Conservation (phyloP, 192 early-diverging fungal genomes). For the Podila clonocystis region DNA sequence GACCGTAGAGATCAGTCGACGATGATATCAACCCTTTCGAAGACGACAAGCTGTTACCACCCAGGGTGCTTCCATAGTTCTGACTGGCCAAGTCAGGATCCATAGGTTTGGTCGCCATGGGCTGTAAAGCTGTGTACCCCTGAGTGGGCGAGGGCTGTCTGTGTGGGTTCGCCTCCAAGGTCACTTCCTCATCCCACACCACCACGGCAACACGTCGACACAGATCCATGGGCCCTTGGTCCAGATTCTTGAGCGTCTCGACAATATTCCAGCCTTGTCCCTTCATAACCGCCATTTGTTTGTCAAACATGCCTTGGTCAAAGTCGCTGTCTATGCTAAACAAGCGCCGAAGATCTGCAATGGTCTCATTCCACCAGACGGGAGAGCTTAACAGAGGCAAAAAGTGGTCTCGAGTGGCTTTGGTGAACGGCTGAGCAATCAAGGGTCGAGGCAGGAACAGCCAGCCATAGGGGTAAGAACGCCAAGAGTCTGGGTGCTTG, state of each 20-base stretch:
- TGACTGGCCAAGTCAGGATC: slow-evolving; percentile 9
- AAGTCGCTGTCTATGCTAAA: slow-evolving; percentile 83
- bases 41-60: slow-evolving; percentile 6
- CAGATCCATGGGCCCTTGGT: slow-evolving; percentile 65
- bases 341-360: slow-evolving; percentile 71
- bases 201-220: slow-evolving; percentile 54
- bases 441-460: slow-evolving; percentile 72
- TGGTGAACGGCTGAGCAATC: slow-evolving; percentile 71
- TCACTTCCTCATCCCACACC: slow-evolving; percentile 62
- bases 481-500: slow-evolving; percentile 90
- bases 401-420: slow-evolving; percentile 72
- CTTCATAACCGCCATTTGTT: slow-evolving; percentile 84
- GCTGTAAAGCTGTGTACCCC: slow-evolving; percentile 26
- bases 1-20: slow-evolving; percentile 21
- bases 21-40: slow-evolving; percentile 24
- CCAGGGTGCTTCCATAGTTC: slow-evolving; percentile 32
- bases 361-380: slow-evolving; percentile 83
- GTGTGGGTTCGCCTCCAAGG: slow-evolving; percentile 11
- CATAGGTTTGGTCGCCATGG: slow-evolving; percentile 35
- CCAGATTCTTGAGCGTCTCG: slow-evolving; percentile 66
- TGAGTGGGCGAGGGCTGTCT: background rate
- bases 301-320: slow-evolving; percentile 80
- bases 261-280: slow-evolving; percentile 91
- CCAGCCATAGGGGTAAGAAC: slow-evolving; percentile 96
- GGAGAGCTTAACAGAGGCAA: slow-evolving; percentile 74